A percentile compares a stretch with the other conserved stretches of the same genome.
phyloP scores from a whole-genome alignment of 768 basidiomycete species.

The Mycena albidolilacea region DNA sequence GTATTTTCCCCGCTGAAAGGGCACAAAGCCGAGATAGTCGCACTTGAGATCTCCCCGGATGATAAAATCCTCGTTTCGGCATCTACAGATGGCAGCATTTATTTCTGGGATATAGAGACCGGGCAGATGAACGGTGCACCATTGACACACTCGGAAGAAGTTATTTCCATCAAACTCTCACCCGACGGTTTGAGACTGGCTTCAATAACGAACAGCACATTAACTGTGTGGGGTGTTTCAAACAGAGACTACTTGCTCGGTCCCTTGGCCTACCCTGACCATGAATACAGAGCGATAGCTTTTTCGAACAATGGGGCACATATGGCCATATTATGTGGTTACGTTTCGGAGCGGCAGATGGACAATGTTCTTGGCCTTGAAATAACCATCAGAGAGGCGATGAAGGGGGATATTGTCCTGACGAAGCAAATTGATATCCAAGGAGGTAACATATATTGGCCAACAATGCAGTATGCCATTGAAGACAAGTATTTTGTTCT shows the following conservation, averaged over 20 bases:
- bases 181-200: background rate
- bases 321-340: background rate
- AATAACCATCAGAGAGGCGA: background rate
- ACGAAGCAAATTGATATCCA: background rate
- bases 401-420: background rate
- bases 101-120: background rate
- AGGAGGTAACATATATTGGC: background rate
- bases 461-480: background rate
- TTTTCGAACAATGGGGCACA: slow-evolving; percentile 1
- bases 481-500: slow-evolving; percentile 4
- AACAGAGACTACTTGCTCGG: background rate
- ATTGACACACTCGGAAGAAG: background rate
- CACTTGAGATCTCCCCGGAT: slow-evolving; percentile 1
- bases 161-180: background rate
- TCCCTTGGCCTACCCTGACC: background rate
- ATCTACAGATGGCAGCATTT: background rate
- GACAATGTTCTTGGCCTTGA: background rate
- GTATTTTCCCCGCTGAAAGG: background rate
- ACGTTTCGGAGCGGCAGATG: background rate
- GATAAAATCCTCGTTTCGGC: background rate
- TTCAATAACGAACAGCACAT: background rate
- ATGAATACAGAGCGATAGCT: background rate
- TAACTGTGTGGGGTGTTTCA: background rate
- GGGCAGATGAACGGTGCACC: background rate
- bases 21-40: background rate